These are phyloP conservation scores for Ophiostoma tasmaniense DNA, from an alignment of 2,329 filamentous ascomycete species.

Conservation along the genomic window DNA sequence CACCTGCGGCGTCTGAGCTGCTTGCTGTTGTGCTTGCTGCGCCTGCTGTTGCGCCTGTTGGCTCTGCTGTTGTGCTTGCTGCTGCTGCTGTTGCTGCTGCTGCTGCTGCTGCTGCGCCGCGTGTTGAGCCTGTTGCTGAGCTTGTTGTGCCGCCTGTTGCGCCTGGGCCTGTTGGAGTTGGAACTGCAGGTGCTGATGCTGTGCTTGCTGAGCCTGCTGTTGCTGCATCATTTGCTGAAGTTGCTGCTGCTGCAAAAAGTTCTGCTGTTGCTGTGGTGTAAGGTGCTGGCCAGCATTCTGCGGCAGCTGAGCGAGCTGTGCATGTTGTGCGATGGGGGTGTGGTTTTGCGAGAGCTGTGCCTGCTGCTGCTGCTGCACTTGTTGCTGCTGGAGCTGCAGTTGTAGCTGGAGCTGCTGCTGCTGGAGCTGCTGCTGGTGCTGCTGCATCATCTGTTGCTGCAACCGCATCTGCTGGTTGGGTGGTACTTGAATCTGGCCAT, in stretches of 20 bases:
- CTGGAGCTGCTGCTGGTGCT: conserved; percentile 43
- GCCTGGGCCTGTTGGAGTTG: conserved; percentile 31
- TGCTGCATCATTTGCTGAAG: conserved; percentile 25
- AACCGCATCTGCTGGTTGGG: conserved; percentile 53
- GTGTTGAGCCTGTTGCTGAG: conserved; percentile 34
- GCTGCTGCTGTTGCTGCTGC: conserved; percentile 20
- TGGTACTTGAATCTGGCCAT: conserved; percentile 25
- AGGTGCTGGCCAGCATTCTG: conserved; percentile 9
- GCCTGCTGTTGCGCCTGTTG: conserved; percentile 29
- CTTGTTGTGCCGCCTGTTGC: conserved; percentile 42
- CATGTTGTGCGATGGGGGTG: conserved; percentile 12
- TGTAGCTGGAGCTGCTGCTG: conserved; percentile 37
- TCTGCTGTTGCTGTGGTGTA: conserved; percentile 29
- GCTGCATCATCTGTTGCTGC: conserved; percentile 44
- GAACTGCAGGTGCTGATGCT: conserved; percentile 19
- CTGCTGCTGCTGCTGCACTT: conserved; percentile 24
- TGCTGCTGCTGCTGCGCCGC: conserved; percentile 20
- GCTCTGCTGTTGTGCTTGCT: conserved; percentile 31
- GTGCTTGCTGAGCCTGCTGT: conserved; percentile 41
- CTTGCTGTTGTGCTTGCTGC: conserved; percentile 27
- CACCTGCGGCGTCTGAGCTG: neutral
- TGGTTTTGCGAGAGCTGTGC: conserved; percentile 18
- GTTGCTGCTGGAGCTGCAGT: conserved; percentile 37
- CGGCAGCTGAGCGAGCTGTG: conserved; percentile 15
- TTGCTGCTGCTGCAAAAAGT: conserved; percentile 32